Percentiles rank a stretch among this genome's conserved stretches.
phyloP scores from a whole-genome alignment of 495 filamentous ascomycete genomes.

The Penicillium coprophilum region DNA sequence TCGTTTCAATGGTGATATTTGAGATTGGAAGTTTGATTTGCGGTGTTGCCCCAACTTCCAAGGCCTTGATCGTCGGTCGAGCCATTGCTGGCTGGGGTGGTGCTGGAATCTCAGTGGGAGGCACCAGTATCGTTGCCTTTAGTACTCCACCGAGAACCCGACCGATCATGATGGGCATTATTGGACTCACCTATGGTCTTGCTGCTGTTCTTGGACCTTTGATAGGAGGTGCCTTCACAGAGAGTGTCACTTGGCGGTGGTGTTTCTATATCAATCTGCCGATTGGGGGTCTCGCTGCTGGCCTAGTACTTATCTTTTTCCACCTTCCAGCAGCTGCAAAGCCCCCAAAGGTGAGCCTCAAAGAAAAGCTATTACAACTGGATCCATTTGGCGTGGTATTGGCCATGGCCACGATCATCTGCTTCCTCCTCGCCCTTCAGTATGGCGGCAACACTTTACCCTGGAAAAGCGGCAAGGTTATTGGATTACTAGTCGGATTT shows the following conservation, averaged over 20 bases:
- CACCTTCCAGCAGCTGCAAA: constrained; percentile 26
- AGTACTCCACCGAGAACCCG: constrained; percentile 41
- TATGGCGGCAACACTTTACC: too few species aligned
- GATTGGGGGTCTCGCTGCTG: constrained; percentile 44
- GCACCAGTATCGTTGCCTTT: constrained; percentile 39
- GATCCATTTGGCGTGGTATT: constrained; percentile 30
- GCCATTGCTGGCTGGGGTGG: constrained; percentile 64
- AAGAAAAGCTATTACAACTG: constrained; percentile 33
- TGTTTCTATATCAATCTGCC: constrained; percentile 51
- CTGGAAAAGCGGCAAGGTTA: background rate
- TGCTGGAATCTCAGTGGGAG: constrained; percentile 4
- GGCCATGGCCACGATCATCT: constrained; percentile 31
- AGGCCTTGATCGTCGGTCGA: constrained; percentile 21
- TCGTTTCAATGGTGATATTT: constrained; percentile 47
- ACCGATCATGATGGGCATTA: constrained; percentile 43
- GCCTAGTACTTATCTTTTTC: constrained; percentile 44
- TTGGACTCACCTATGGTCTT: constrained; percentile 46
- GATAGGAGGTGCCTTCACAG: constrained; percentile 44
- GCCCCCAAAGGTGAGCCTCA: constrained; percentile 18
- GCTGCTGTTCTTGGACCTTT: constrained; percentile 40
- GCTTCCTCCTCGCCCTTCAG: constrained; percentile 31
- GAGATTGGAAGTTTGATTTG: constrained; percentile 68
- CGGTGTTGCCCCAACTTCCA: constrained; percentile 49
- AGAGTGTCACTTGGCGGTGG: constrained; percentile 19
- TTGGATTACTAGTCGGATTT: background rate